Evolutionary conservation across 495 filamentous ascomycete genomes (phyloP), one percentile per base, ranked within the genome.

Genomic region (Hypoxylon fragiforme): DNA sequence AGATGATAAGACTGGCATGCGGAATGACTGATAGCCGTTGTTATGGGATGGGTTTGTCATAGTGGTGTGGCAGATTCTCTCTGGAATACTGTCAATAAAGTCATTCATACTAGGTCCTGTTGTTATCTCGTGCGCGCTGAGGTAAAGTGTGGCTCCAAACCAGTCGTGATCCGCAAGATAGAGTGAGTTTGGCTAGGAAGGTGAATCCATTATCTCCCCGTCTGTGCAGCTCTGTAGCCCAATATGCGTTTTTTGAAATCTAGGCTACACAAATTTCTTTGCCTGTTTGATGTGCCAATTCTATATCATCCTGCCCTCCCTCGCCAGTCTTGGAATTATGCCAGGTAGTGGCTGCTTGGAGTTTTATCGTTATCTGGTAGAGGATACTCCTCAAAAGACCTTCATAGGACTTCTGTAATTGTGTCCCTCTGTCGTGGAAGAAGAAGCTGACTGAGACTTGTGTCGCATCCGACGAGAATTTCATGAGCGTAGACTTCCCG

Each of bases 211-310:
- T 57, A n/a, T 51, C 45, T 8, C 13, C n/a, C 3, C n/a, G 34
- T 41, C 13, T 16, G 35, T 28, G 8, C 22, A 2, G 40, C 54
- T 36, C 30, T 44, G 14, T 8, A 37, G 7, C 47, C 46, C 7
- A 57, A 15, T 8, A 57, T 44, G 34, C 6, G 14, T 14, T 8
- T 13, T 15, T 51, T 51, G 11, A 57, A 57, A 22, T 46, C 35
- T 9, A 34, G 46, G n/a, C 47, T 5, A 3, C 1, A 21, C 8
- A 45, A 41, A 51, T 51, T 12, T 57, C 54, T 20, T 35, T 43
- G 14, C 50, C 47, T n/a, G 54, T 57, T 19, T 57, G 54, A 28
- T 57, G 54, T n/a, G 40, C 32, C 3, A 50, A 34, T 38, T 57
- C n/a, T n/a, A n/a, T n/a, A n/a, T n/a, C n/a, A n/a, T n/a, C n/a